These are phyloP conservation scores for Abelmoschus esculentus DNA, from an alignment of 345 rosid genomes.

Conservation along the genomic window DNA sequence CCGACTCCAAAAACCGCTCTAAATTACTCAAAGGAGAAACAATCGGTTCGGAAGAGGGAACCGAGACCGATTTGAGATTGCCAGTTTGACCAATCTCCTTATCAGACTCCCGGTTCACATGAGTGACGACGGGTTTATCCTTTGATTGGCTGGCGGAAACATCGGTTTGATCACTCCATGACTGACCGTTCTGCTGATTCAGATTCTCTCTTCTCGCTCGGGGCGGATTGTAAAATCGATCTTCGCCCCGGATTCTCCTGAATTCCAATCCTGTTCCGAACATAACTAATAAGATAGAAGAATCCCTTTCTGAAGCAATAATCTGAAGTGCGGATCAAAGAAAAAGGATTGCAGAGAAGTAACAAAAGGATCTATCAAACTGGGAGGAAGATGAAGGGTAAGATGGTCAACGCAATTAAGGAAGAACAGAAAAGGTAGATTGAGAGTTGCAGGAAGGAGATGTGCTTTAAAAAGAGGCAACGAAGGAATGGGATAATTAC, in stretches of 20 bases:
- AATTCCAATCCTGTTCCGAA: slow-evolving; percentile 45
- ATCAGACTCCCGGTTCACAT: slow-evolving; percentile 17
- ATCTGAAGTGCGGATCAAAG: background rate
- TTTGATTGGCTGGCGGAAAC: slow-evolving; percentile 24
- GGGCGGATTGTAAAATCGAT: slow-evolving; percentile 32
- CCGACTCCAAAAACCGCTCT: slow-evolving; percentile 48
- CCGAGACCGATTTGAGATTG: slow-evolving; percentile 12
- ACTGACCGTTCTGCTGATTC: slow-evolving; percentile 28
- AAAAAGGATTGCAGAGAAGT: slow-evolving; percentile 1
- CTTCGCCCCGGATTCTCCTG: slow-evolving; percentile 37
- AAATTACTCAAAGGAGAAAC: slow-evolving; percentile 34
- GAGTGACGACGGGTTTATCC: slow-evolving; percentile 8
- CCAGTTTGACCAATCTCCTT: slow-evolving; percentile 16
- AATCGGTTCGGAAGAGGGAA: slow-evolving; percentile 19
- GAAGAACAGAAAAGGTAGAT: background rate
- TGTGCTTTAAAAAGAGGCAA: background rate
- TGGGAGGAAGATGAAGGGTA: slow-evolving; percentile 16
- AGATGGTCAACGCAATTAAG: slow-evolving; percentile 10
- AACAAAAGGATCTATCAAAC: slow-evolving; percentile 7
- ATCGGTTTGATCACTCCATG: slow-evolving; percentile 38
- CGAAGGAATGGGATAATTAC: slow-evolving; percentile 11
- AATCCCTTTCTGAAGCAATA: background rate
- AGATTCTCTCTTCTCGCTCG: slow-evolving; percentile 32
- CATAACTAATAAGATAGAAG: slow-evolving; percentile 25
- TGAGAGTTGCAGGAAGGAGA: background rate